Conservation (phyloP, 441 rosid genomes). For the Gossypium gossypioides region DNA sequence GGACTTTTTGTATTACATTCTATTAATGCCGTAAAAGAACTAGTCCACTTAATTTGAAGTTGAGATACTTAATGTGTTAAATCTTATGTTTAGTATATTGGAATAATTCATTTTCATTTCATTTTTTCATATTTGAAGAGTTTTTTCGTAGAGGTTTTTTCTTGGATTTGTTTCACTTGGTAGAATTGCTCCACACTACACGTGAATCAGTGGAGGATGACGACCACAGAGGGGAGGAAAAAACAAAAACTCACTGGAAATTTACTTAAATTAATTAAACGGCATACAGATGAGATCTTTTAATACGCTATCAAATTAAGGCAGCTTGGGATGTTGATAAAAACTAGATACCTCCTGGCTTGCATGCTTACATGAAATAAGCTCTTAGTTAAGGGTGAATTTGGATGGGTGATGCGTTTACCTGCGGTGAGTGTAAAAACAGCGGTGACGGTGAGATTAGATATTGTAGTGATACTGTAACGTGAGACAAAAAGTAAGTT, state of each 20-base stretch:
- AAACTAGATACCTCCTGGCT: background rate
- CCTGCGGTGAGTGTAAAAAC: too few species aligned
- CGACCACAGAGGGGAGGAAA: too few species aligned
- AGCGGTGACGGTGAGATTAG: too few species aligned
- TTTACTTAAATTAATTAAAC: background rate
- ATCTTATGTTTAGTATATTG: background rate
- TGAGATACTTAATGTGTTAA: background rate
- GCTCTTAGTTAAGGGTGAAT: background rate
- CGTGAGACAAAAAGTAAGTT: too few species aligned
- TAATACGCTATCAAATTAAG: background rate
- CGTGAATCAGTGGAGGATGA: background rate
- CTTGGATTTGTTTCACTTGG: background rate
- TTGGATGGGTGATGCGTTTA: too few species aligned
- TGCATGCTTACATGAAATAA: background rate
- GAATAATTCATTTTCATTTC: constrained; percentile 2
- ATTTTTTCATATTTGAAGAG: background rate
- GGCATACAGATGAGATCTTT: background rate
- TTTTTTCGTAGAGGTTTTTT: background rate
- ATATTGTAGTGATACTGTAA: too few species aligned
- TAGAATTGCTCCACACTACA: background rate
- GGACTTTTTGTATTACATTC: background rate
- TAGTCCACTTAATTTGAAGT: constrained; percentile 1
- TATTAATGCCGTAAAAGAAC: background rate
- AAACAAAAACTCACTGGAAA: background rate
- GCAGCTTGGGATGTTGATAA: background rate